Base-by-base conservation (phyloP, 768 basidiomycete species). In the Hericium alpestre region DNA sequence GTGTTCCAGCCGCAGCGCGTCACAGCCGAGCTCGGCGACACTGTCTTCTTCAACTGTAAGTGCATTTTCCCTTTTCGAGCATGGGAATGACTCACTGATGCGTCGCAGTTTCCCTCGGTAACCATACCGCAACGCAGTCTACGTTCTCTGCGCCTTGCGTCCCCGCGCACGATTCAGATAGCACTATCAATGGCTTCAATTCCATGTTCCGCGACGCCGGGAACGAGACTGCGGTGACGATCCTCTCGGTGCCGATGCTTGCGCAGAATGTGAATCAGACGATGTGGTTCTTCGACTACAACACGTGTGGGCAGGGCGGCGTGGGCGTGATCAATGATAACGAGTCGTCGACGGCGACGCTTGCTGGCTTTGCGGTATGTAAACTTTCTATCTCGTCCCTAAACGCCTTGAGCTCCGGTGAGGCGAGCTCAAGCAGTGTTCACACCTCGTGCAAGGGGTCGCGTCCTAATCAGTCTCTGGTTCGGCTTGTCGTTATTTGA, bases 321-420 rank as follows among this genome's bases (percentile, higher is more conserved):
- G 82, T 84, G 47, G 83, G 83, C 41, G 83, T 69, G 10, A 79
- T 85, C 62, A 84, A 85, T 62, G 61, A 73, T 57, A 80, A 83
- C 59, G 70, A 71, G 43, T 74, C 70, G 49, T 70, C 70, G 23
- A 66, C 61, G 8, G 66, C 67, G 65, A 73, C 71, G 39, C 59
- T 73, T 22, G 71, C 64, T 23, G 74, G 71, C 20, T 82, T 82
- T 62, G 66, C 69, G 65, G 79, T 78, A 61, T 49, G 74, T 66
- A 11, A n/a, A 49, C 32, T 53, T 54, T 48, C 40, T 32, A 11
- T 11, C 20, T 37, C n/a, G n/a, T 54, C 41, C 46, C 56, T 32
- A 39, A 13, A 38, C 48, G 37, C 5, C 40, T 55, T 4, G 4
- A 2, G 7, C 43, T 8, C 16, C 20, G 4, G 9, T 1, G 41